These are phyloP conservation scores for Plasmodium sp. DNA, from an alignment of 169 alveolate genomes.

Conservation along the genomic window DNA sequence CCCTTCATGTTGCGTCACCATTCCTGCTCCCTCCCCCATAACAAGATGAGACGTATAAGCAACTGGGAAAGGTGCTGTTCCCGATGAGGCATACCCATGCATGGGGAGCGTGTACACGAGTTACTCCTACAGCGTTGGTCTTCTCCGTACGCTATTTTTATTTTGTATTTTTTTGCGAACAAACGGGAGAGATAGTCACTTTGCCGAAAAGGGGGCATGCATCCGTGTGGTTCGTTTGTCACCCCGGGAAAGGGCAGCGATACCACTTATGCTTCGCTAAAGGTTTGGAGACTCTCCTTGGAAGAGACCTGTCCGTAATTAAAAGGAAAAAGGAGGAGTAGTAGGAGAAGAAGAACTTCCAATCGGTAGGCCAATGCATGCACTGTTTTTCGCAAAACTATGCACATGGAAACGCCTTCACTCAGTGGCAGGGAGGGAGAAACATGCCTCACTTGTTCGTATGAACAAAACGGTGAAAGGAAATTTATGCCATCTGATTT, in stretches of 20 bases:
- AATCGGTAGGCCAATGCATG: neutral
- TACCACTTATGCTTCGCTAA: neutral
- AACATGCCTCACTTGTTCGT: neutral
- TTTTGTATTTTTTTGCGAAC: neutral
- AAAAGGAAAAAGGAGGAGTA: neutral
- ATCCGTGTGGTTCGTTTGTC: neutral
- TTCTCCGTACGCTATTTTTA: neutral
- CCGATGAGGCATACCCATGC: neutral
- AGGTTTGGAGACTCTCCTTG: neutral
- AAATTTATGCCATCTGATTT: neutral
- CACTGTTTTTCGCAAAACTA: neutral
- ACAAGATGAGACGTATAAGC: neutral
- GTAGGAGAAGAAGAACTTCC: no score
- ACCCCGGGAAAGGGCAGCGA: neutral
- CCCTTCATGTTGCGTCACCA: constrained; percentile 6
- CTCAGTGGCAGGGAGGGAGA: neutral
- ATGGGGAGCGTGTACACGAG: neutral
- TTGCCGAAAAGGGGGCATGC: neutral
- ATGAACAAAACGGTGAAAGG: neutral
- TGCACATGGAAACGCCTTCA: neutral
- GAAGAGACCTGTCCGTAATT: neutral
- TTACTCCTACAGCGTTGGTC: neutral
- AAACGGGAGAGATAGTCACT: neutral
- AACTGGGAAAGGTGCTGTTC: neutral
- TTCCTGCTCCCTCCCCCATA: neutral